Base-by-base conservation (phyloP, 805 yeast genomes). In the Ogataea trehaloabstinens region DNA sequence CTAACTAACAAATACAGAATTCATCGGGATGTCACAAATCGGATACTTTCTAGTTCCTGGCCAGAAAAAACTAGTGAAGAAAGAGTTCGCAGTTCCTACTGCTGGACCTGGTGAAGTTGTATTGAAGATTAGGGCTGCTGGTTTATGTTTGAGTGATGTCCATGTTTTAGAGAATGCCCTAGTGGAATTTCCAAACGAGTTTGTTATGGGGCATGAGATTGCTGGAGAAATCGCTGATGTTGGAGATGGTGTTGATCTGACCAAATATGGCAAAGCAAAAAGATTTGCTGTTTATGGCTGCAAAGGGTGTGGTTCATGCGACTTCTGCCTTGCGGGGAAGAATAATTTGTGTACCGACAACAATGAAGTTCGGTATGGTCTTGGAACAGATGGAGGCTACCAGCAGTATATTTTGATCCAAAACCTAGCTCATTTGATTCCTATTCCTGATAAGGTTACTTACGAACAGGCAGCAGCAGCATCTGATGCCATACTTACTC, bases 81-180 rank as follows among this genome's bases (percentile, higher is more conserved):
- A 29, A 12, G 39, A 43, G 28, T 4, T 36, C 10, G 28, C 45
- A 20, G 16, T 43, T 17, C 42, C 42, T 10, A 30, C 33, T 17
- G 45, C 49, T 4, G 31, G 15, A 16, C 32, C 29, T 3, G 33
- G 25, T 30, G 31, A 40, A 28, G 28, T 46, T 15, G 20, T 49
- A 2, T 35, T 49, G 16, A 29, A 45, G 33, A 31, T 50, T n/a
- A 24, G 34, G 11, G 53, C 51, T 6, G 42, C 54, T 4, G 54
- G 54, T 5, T 24, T 71, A 38, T 71, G 76, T 44, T 63, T 60
- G 38, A 63, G 71, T 24, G 76, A 71, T 45, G 56, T 67, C 15
- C 72, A 68, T 43, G 55, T 68, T 16, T 13, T 49, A 10, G 54
- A 68, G 19, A 45, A 35, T 5, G 39, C 31, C n/a, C 20, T 35